A percentile compares a stretch with the other conserved stretches of the same genome.
Conservation (phyloP, 148 eudicot genomes). For the Amaranthus cruentus region DNA sequence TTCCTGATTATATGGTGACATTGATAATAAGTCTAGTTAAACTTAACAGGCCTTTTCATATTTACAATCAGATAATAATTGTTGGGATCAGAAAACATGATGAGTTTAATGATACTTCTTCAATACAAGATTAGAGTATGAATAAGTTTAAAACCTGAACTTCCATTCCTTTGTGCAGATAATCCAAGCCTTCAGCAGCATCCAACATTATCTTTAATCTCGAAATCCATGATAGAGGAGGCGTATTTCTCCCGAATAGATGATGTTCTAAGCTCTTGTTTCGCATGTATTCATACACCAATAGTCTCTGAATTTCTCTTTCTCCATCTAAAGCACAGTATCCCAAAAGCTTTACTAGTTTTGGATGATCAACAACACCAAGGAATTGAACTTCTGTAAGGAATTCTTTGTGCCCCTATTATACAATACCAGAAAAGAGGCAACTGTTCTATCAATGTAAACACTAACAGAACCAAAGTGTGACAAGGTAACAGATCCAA, state of each 20-base stretch:
- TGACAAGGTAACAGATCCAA: not conserved
- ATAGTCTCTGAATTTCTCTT: slow-evolving; percentile 63
- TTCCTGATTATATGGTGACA: too few species aligned
- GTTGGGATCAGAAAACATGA: not conserved
- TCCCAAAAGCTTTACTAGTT: slow-evolving; percentile 78
- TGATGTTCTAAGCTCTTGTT: slow-evolving; percentile 81
- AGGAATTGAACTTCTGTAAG: slow-evolving; percentile 89
- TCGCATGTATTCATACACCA: slow-evolving; percentile 82
- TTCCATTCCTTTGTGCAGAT: slow-evolving; percentile 74
- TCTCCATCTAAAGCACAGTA: slow-evolving; percentile 68
- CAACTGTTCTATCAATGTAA: not conserved
- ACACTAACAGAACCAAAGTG: too few species aligned
- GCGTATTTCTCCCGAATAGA: slow-evolving; percentile 42
- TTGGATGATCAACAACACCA: slow-evolving; percentile 68
- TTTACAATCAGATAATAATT: too few species aligned
- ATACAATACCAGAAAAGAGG: not conserved
- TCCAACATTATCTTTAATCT: slow-evolving; percentile 68
- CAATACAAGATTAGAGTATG: not conserved
- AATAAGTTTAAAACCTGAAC: slow-evolving; percentile 39
- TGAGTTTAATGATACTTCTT: not conserved
- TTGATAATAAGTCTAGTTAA: too few species aligned
- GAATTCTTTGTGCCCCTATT: slow-evolving; percentile 81
- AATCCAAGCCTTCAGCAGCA: slow-evolving; percentile 86
- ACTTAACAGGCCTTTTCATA: too few species aligned
- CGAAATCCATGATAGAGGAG: slow-evolving; percentile 57